These are phyloP conservation scores for Arthrobotrys musiformis DNA, from an alignment of 2,329 filamentous ascomycete genomes.

Conservation along the genomic window DNA sequence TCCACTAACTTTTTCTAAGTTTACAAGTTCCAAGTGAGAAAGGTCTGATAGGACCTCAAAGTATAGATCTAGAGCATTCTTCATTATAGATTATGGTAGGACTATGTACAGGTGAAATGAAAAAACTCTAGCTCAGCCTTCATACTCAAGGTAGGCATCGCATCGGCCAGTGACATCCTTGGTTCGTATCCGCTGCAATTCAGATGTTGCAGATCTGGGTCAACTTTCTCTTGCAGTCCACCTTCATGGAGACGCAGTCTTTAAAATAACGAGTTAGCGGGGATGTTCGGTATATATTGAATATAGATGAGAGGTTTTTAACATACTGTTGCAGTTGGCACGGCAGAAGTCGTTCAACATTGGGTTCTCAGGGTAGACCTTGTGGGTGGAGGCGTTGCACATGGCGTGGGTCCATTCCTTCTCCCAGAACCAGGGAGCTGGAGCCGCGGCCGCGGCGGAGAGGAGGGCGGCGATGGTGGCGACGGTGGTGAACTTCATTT, in stretches of 20 bases:
- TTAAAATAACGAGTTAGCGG: background rate
- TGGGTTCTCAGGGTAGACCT: background rate
- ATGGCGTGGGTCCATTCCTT: background rate
- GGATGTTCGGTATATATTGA: background rate
- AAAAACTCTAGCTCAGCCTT: background rate
- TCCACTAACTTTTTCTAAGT: background rate
- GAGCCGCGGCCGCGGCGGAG: background rate
- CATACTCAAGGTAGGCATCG: background rate
- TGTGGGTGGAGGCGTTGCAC: conserved; percentile 6
- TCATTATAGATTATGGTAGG: background rate
- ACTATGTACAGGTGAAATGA: conserved; percentile 3
- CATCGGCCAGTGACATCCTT: background rate
- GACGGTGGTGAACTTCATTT: conserved; percentile 15
- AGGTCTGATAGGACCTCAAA: background rate
- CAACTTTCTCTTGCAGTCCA: background rate
- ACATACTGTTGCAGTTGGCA: conserved; percentile 12
- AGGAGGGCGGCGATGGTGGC: conserved; percentile 4
- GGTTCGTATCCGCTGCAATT: background rate
- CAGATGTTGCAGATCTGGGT: conserved; percentile 1
- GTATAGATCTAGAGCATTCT: background rate
- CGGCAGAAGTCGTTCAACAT: conserved; percentile 1
- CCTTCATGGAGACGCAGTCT: conserved; percentile 9
- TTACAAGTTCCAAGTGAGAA: too few relatives aligned
- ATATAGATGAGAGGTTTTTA: background rate
- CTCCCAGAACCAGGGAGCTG: conserved; percentile 6